Percentiles rank a stretch among this genome's conserved stretches.
phyloP scores from a whole-genome alignment of 129 eudicot species.

The Chrysanthemum makinoi region DNA sequence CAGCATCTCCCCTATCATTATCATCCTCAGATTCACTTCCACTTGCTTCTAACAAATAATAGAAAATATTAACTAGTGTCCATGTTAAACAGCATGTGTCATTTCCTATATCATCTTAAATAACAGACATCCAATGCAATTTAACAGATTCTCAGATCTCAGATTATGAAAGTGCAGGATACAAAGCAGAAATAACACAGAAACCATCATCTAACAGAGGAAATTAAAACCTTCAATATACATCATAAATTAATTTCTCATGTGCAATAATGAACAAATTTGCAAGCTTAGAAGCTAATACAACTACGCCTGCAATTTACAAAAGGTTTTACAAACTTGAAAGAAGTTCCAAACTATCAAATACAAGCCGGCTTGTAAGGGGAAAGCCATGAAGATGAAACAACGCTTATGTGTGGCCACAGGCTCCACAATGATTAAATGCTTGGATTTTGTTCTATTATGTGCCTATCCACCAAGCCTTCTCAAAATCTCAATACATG shows the following conservation, averaged over 20 bases:
- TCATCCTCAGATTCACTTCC: constrained; percentile 94
- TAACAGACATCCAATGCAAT: background rate
- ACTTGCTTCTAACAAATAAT: constrained; percentile 51
- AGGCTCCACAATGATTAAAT: too few relatives aligned
- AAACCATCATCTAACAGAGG: constrained; percentile 1
- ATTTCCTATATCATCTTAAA: constrained; percentile 1
- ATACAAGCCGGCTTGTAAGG: too few relatives aligned
- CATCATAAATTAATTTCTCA: background rate
- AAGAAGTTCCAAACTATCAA: too few relatives aligned
- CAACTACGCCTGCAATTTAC: background rate
- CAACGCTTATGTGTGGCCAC: too few relatives aligned
- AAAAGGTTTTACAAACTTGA: too few relatives aligned
- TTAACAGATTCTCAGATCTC: background rate
- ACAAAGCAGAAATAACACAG: constrained; percentile 12
- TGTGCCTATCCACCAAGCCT: background rate
- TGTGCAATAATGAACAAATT: background rate
- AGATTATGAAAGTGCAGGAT: background rate
- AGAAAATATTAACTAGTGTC: background rate
- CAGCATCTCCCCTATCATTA: constrained; percentile 85
- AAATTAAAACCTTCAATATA: background rate
- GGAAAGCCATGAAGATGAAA: too few relatives aligned
- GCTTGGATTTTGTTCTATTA: too few relatives aligned
- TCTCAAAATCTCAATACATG: background rate
- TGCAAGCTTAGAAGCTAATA: background rate
- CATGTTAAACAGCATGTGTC: background rate